Percentiles rank a stretch among this genome's conserved stretches.
Conservation (phyloP, 176 grass and related monocot species). For the Triticum dicoccoides region DNA sequence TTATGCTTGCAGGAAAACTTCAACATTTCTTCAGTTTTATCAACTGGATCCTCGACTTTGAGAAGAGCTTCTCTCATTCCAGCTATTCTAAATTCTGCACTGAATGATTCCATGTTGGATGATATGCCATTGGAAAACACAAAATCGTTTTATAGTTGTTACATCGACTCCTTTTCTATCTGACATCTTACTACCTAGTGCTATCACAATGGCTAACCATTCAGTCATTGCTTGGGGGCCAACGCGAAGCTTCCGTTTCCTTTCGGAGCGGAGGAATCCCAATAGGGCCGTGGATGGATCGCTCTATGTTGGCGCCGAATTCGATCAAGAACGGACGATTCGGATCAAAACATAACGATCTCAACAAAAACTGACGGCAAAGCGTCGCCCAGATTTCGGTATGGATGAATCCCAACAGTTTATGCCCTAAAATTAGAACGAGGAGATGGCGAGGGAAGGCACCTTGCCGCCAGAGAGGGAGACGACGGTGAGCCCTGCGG, state of each 20-base stretch:
- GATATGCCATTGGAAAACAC: neutral
- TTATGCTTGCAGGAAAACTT: too few relatives aligned
- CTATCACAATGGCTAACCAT: neutral
- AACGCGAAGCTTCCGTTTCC: neutral
- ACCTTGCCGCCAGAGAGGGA: constrained; percentile 60
- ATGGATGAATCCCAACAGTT: neutral
- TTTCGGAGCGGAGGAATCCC: neutral
- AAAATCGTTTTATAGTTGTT: neutral
- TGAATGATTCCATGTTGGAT: neutral
- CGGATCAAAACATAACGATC: neutral
- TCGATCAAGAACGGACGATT: neutral
- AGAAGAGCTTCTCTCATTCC: neutral
- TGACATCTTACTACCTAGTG: neutral
- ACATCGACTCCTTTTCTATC: neutral
- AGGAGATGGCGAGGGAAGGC: neutral
- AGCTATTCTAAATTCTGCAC: neutral
- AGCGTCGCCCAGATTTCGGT: neutral
- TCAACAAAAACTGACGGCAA: too few relatives aligned
- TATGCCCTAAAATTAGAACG: neutral
- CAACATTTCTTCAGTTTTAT: too few relatives aligned
- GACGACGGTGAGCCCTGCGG: constrained; percentile 35
- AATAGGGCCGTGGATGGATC: neutral
- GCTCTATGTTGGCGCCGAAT: neutral
- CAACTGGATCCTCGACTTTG: too few relatives aligned
- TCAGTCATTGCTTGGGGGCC: neutral